A percentile compares a stretch with the other conserved stretches of the same genome.
phyloP scores from a whole-genome alignment of 441 rosid species.

The Hura crepitans region DNA sequence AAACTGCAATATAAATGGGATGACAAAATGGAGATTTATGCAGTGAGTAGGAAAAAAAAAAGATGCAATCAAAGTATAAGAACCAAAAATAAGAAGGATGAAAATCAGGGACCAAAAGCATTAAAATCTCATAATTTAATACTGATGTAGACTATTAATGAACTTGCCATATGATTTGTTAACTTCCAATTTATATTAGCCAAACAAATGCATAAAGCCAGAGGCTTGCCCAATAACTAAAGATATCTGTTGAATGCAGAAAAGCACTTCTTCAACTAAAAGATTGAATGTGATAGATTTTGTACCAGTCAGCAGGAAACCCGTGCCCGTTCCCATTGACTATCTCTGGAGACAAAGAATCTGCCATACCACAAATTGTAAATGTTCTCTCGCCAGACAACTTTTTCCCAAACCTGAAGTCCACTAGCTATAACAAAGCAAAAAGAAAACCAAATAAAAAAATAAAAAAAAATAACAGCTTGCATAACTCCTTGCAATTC shows the following conservation, averaged over 20 bases:
- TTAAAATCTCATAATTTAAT: no score
- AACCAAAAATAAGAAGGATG: no score
- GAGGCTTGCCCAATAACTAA: neutral
- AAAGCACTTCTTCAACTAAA: neutral
- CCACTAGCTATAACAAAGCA: conserved; percentile 55
- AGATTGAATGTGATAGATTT: conserved; percentile 11
- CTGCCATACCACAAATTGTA: conserved; percentile 86
- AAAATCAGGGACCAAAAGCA: no score
- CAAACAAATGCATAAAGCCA: neutral
- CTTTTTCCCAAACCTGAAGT: conserved; percentile 87
- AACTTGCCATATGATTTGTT: neutral
- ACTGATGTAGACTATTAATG: no score
- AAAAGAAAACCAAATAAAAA: conserved; percentile 4
- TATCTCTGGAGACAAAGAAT: conserved; percentile 87
- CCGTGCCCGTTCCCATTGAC: conserved; percentile 92
- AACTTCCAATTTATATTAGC: neutral
- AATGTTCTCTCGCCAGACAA: conserved; percentile 66
- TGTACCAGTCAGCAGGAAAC: conserved; percentile 80
- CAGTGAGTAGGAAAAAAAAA: no score
- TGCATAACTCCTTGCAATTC: neutral
- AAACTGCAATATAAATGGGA: no score
- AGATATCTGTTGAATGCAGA: neutral
- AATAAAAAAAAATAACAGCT: neutral
- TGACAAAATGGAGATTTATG: no score
- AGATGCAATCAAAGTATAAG: no score